A percentile compares a stretch with the other conserved stretches of the same genome.
Evolutionary conservation across 208 protist species (phyloP).

Genomic region (Trypanosomatidae sp.): DNA sequence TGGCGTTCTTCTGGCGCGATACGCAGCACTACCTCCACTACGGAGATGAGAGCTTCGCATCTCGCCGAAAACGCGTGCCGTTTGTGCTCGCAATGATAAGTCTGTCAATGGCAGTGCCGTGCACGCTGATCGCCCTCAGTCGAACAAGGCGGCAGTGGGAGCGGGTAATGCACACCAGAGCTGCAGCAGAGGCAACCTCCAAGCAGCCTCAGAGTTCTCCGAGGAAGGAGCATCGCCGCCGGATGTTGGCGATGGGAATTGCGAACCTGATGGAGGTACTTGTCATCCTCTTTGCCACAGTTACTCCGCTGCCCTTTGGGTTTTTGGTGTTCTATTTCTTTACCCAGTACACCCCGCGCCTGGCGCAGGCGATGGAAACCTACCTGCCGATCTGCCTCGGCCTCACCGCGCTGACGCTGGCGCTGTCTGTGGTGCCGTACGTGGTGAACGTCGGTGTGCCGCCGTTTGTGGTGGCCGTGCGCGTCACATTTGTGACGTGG

Average conservation of each 20-base stretch:
- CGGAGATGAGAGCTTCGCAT: conserved; percentile 5
- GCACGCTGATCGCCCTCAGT: conserved; percentile 60
- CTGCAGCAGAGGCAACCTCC: not conserved
- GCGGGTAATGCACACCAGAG: conserved; percentile 5
- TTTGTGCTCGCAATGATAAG: conserved; percentile 67
- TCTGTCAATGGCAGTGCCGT: conserved; percentile 59
- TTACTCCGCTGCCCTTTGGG: conserved; percentile 36
- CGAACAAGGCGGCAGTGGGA: conserved; percentile 56
- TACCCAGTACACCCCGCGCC: conserved; percentile 37
- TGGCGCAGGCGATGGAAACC: conserved; percentile 35
- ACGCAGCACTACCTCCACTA: conserved; percentile 14
- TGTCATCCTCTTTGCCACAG: conserved; percentile 42
- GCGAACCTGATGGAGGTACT: conserved; percentile 53
- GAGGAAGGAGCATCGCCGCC: conserved; percentile 7
- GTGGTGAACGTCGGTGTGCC: conserved; percentile 44
- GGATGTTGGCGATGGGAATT: conserved; percentile 23
- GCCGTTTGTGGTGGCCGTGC: conserved; percentile 33
- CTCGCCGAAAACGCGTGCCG: conserved; percentile 41
- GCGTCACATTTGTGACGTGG: conserved; percentile 47
- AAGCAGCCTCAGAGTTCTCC: not conserved
- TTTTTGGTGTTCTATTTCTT: conserved; percentile 54
- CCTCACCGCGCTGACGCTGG: conserved; percentile 30
- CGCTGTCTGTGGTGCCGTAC: conserved; percentile 65
- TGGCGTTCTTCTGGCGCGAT: conserved; percentile 30
- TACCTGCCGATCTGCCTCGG: conserved; percentile 35